Base-by-base conservation (phyloP, 805 yeast species). In the Starmerella stellata region DNA sequence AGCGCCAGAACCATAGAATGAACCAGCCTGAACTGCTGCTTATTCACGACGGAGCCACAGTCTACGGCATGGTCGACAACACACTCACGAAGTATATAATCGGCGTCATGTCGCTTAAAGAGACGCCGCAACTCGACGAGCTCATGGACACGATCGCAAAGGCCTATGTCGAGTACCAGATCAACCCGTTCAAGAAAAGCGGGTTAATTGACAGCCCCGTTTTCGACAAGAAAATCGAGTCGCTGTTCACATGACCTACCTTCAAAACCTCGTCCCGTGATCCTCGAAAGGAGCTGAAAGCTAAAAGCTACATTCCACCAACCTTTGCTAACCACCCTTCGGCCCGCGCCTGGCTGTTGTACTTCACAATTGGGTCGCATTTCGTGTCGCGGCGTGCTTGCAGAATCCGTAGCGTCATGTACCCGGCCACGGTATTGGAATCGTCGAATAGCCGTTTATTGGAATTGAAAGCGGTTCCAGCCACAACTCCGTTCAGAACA, bases 31-130 rank as follows among this genome's bases (percentile, higher is more conserved):
- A 48, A 34, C 36, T 55, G 30, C 45, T 57, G 27, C 38, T 58
- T 20, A 52, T 55, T 2, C 61, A 57, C 36, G 59, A 57, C 24
- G 60, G 60, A 5, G 46, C 56, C 5, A 60, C 61, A 1, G 61
- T 58, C 2, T 58, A 58, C 33, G 61, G 60, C 4, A 38, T 51
- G 28, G 44, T 57, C 8, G 40, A 58, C 2, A 58, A 58, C 40
- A 58, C 63, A 2, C 48, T 49, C 14, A 48, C 52, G 16, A 57
- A 54, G 38, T 38, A 54, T 13, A 38, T 58, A 7, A 41, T 58
- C 5, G 63, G 61, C 14, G 35, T 49, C 13, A 52, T 51, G 32
- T 52, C 60, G 16, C 47, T 30, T 21, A 29, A 29, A 14, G 49
- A 45, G 15, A 33, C 41, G 3, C 9, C 16, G 8, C 38, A 44